These are phyloP conservation scores for Microcos paniculata DNA, from an alignment of 345 rosid species.

Conservation along the genomic window DNA sequence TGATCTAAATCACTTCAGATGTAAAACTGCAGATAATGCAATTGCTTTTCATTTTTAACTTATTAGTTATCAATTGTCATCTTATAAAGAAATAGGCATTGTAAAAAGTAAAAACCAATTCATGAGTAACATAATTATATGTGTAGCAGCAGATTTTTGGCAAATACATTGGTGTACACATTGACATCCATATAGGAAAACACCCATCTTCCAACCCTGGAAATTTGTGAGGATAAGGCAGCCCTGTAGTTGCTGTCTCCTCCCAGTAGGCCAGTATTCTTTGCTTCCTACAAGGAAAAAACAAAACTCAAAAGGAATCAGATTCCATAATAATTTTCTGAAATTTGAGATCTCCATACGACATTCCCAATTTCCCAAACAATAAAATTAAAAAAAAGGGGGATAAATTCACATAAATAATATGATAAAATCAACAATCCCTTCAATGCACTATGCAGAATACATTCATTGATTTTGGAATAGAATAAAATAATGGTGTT, in stretches of 20 bases:
- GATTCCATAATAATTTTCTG: not conserved
- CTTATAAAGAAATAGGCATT: not conserved
- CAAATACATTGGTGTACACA: not conserved
- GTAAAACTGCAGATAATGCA: constrained; percentile 13
- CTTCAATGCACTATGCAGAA: no score
- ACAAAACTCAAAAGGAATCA: not conserved
- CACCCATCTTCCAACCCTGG: not conserved
- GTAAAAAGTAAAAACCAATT: not conserved
- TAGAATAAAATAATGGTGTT: not conserved
- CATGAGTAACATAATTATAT: not conserved
- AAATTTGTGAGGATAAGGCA: not conserved
- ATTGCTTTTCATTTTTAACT: not conserved
- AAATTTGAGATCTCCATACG: not conserved
- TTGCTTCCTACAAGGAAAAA: not conserved
- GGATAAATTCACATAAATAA: not conserved
- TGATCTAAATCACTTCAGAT: constrained; percentile 52
- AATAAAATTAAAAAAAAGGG: not conserved
- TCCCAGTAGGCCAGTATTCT: no score
- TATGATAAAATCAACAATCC: no score
- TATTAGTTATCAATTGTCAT: not conserved
- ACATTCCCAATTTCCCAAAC: not conserved
- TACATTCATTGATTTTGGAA: not conserved
- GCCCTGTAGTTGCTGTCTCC: no score
- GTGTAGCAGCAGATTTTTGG: not conserved
- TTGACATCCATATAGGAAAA: not conserved